Conservation (phyloP, 805 yeast genomes). For the Wickerhamomyces mucosus region DNA sequence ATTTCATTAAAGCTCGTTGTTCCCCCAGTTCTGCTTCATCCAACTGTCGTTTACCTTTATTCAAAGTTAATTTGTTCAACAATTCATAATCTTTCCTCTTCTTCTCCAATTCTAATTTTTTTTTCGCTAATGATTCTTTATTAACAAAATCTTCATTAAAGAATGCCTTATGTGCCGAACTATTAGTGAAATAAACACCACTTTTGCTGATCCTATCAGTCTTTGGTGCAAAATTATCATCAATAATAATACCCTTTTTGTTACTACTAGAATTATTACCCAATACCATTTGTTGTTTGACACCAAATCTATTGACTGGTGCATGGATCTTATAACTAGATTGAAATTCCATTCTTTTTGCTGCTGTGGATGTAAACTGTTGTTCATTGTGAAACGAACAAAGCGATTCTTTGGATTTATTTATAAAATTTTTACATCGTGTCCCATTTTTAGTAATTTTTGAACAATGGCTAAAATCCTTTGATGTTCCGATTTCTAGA, state of each 20-base stretch:
- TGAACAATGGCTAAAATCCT: conserved; percentile 59
- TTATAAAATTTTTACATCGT: conserved; percentile 52
- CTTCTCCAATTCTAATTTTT: conserved; percentile 20
- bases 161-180: conserved; percentile 38
- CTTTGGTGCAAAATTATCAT: conserved; percentile 17
- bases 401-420: conserved; percentile 38
- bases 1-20: no score
- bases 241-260: conserved; percentile 16
- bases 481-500: conserved; percentile 64
- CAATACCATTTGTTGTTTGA: conserved; percentile 32
- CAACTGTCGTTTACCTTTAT: no score
- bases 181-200: conserved; percentile 28
- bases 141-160: conserved; percentile 32
- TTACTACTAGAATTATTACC: conserved; percentile 23
- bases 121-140: conserved; percentile 25
- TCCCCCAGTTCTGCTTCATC: no score
- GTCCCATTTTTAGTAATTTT: conserved; percentile 34
- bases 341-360: conserved; percentile 72
- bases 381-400: conserved; percentile 70
- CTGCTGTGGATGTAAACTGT: conserved; percentile 38
- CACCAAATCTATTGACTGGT: conserved; percentile 34
- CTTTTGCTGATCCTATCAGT: conserved; percentile 15
- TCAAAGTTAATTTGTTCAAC: no score
- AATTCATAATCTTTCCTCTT: conserved; percentile 26
- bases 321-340: conserved; percentile 48